A percentile compares a stretch with the other conserved stretches of the same genome.
phyloP scores from a whole-genome alignment of 805 yeast genomes.

The Cyberlindnera xishuangbannaensis region DNA sequence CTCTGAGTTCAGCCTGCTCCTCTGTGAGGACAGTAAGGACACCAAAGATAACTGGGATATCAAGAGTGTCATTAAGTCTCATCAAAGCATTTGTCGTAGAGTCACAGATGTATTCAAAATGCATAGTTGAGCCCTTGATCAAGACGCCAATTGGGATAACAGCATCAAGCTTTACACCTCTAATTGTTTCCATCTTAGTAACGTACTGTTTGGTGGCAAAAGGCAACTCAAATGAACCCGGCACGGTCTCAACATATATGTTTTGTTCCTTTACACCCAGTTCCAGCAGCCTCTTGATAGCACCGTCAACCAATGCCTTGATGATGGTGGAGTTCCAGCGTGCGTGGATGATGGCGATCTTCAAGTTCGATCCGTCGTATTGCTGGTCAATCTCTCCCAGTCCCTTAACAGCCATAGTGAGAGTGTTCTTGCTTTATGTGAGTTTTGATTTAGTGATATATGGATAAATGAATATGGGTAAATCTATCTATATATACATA shows the following conservation, averaged over 20 bases:
- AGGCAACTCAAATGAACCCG: constrained; percentile 94
- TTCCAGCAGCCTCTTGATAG: constrained; percentile 48
- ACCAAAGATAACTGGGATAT: constrained; percentile 87
- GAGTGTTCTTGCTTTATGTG: too few species aligned
- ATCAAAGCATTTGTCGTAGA: constrained; percentile 80
- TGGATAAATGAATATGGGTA: too few species aligned
- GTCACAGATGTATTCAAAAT: constrained; percentile 95
- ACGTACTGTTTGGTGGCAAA: constrained; percentile 57
- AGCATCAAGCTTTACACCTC: constrained; percentile 61
- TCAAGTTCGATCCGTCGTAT: constrained; percentile 63
- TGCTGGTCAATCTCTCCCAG: constrained; percentile 65
- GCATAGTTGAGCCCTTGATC: constrained; percentile 97
- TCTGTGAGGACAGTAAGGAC: constrained; percentile 89
- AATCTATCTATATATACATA: too few species aligned
- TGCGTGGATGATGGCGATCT: constrained; percentile 88
- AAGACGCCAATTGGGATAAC: constrained; percentile 90
- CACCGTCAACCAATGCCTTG: constrained; percentile 75
- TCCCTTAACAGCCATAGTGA: constrained; percentile 71
- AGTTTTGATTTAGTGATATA: too few species aligned
- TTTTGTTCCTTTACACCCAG: constrained; percentile 73
- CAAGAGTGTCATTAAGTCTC: constrained; percentile 65
- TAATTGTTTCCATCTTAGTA: constrained; percentile 33
- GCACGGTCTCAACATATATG: constrained; percentile 79
- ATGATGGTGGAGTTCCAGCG: constrained; percentile 88
- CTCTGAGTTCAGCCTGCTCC: constrained; percentile 88